phyloP scores from a whole-genome alignment of 352 stramenopile species.

The Bremia lactucae region DNA sequence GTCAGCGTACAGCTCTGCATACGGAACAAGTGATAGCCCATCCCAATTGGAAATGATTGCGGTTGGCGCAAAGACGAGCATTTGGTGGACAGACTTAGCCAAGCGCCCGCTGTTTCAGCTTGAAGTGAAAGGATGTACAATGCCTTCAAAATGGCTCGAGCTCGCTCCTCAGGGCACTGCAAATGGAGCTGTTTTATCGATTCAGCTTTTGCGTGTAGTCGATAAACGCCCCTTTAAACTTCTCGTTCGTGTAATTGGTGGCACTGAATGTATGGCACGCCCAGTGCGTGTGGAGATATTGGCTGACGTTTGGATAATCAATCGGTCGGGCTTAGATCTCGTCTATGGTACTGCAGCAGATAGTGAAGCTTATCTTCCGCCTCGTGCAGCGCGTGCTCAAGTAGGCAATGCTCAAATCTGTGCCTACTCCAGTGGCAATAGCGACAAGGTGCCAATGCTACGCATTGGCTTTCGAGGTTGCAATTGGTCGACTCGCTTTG shows the following conservation, averaged over 20 bases:
- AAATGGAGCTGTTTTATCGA: constrained; percentile 40
- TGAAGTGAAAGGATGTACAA: constrained; percentile 47
- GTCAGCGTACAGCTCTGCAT: constrained; percentile 27
- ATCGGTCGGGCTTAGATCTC: constrained; percentile 64
- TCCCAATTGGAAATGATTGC: constrained; percentile 28
- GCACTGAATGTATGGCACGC: constrained; percentile 12
- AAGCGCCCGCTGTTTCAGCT: constrained; percentile 65
- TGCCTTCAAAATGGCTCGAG: constrained; percentile 56
- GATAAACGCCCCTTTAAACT: constrained; percentile 61
- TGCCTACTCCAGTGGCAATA: constrained; percentile 42
- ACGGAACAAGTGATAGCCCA: constrained; percentile 21
- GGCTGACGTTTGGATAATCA: constrained; percentile 75
- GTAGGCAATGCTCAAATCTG: constrained; percentile 69
- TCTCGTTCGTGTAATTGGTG: constrained; percentile 42
- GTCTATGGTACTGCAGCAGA: constrained; percentile 63
- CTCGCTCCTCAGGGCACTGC: constrained; percentile 35
- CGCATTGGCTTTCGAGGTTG: constrained; percentile 43
- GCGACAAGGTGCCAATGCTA: constrained; percentile 32
- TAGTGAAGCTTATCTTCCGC: constrained; percentile 46
- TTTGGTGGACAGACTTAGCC: constrained; percentile 65
- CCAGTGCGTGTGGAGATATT: constrained; percentile 25
- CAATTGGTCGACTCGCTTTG: constrained; percentile 64
- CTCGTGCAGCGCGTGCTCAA: constrained; percentile 37
- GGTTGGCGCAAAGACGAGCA: constrained; percentile 49
- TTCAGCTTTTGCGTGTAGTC: constrained; percentile 41